Conservation (phyloP, 148 eudicot species). For the Spergularia bocconei region DNA sequence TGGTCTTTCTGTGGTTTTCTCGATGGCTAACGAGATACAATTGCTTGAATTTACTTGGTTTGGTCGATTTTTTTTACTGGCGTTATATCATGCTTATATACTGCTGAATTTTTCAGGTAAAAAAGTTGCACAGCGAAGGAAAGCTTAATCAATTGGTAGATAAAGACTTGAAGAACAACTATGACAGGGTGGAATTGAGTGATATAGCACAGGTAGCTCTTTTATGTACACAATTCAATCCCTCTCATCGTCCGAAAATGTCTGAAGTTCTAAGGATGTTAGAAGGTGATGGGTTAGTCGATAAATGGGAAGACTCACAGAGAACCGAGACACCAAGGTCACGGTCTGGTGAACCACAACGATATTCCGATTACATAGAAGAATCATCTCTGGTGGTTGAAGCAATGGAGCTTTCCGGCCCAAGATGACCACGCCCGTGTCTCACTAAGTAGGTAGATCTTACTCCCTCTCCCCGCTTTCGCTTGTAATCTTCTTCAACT, state of each 20-base stretch:
- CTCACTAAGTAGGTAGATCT: no score
- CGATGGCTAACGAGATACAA: no score
- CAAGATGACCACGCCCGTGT: conserved; percentile 41
- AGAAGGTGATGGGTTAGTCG: conserved; percentile 85
- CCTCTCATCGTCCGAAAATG: conserved; percentile 84
- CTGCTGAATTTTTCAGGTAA: conserved; percentile 45
- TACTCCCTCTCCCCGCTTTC: no score
- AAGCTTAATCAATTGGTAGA: conserved; percentile 73
- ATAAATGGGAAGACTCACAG: conserved; percentile 87
- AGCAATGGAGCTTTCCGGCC: conserved; percentile 94
- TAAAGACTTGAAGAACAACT: conserved; percentile 60
- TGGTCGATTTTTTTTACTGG: not conserved
- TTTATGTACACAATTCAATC: conserved; percentile 78
- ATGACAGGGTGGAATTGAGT: conserved; percentile 62
- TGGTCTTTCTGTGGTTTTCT: not conserved
- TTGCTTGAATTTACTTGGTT: no score
- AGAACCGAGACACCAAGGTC: conserved; percentile 63
- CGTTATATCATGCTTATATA: not conserved
- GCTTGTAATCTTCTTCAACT: not conserved
- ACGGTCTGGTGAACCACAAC: conserved; percentile 51
- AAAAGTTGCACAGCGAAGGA: conserved; percentile 77
- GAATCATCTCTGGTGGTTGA: conserved; percentile 80
- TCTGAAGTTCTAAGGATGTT: conserved; percentile 78
- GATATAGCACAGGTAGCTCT: conserved; percentile 91
- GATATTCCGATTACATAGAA: conserved; percentile 83